Conservation (phyloP, 805 yeast species). For the Starmerella stigmatis region DNA sequence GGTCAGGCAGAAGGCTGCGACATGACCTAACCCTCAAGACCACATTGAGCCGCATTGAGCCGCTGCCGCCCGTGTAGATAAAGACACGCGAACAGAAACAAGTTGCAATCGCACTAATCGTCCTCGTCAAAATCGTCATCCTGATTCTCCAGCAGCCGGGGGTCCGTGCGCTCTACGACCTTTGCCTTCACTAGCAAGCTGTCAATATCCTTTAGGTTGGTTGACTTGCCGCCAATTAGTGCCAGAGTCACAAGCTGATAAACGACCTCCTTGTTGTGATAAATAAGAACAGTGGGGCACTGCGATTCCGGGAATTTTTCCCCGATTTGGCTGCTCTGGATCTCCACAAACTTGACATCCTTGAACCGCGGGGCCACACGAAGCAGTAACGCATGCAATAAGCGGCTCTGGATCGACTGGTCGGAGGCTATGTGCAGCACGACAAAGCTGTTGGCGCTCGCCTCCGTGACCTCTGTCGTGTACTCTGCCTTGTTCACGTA, state of each 20-base stretch:
- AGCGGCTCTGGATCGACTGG: slow-evolving; percentile 54
- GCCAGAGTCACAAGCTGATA: slow-evolving; percentile 74
- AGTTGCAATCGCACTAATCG: neutral
- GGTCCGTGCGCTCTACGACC: slow-evolving; percentile 58
- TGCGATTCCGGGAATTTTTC: slow-evolving; percentile 84
- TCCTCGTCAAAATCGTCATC: slow-evolving; percentile 19
- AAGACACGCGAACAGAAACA: neutral
- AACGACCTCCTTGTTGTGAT: slow-evolving; percentile 64
- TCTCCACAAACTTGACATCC: slow-evolving; percentile 85
- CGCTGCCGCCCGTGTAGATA: no score
- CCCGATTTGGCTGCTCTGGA: slow-evolving; percentile 80
- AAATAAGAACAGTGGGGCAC: slow-evolving; percentile 83
- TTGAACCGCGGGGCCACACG: slow-evolving; percentile 55
- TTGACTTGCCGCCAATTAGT: slow-evolving; percentile 74
- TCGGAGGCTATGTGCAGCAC: slow-evolving; percentile 66
- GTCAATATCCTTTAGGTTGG: slow-evolving; percentile 62
- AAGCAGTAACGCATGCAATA: slow-evolving; percentile 49
- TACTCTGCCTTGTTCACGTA: slow-evolving; percentile 85
- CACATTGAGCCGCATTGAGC: neutral
- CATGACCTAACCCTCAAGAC: neutral
- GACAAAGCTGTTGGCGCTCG: slow-evolving; percentile 52
- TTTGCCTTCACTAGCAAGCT: slow-evolving; percentile 53
- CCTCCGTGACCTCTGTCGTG: slow-evolving; percentile 71
- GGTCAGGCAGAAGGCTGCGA: neutral
- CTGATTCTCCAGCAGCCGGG: slow-evolving; percentile 47